Evolutionary conservation across 371 early-diverging fungal species (phyloP).

Genomic region (Circinella minor): DNA sequence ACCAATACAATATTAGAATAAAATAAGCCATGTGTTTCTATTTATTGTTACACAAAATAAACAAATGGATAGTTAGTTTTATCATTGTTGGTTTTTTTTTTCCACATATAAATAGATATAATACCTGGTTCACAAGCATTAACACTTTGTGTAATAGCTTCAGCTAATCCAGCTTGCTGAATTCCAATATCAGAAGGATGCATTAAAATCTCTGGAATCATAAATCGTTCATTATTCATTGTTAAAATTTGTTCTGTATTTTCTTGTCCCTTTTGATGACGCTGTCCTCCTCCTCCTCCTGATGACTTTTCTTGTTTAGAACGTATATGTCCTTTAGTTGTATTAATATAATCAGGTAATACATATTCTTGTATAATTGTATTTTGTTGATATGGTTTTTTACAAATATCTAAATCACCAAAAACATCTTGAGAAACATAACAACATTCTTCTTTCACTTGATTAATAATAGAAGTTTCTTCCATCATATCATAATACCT

Average conservation of each 20-base stretch:
- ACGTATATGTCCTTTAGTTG: slow-evolving; percentile 65
- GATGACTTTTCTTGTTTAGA: slow-evolving; percentile 12
- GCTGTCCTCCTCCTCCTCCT: not conserved
- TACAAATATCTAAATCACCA: slow-evolving; percentile 69
- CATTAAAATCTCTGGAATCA: slow-evolving; percentile 85
- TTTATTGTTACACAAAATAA: not conserved
- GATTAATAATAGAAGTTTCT: slow-evolving; percentile 81
- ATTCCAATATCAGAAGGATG: slow-evolving; percentile 85
- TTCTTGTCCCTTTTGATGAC: not conserved
- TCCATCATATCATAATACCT: slow-evolving; percentile 93
- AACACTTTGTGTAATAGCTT: slow-evolving; percentile 73
- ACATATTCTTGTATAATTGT: slow-evolving; percentile 76
- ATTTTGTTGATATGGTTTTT: slow-evolving; percentile 48
- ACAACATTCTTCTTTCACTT: slow-evolving; percentile 85
- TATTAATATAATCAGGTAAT: slow-evolving; percentile 75
- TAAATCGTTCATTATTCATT: slow-evolving; percentile 87
- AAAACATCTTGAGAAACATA: slow-evolving; percentile 74
- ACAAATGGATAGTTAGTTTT: not conserved
- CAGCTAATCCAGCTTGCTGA: slow-evolving; percentile 82
- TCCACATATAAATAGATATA: too few relatives aligned
- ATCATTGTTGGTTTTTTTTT: not conserved
- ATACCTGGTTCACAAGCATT: slow-evolving; percentile 57
- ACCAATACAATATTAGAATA: slow-evolving; percentile 78
- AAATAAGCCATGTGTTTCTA: slow-evolving; percentile 69
- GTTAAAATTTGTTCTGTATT: slow-evolving; percentile 65